phyloP scores from a whole-genome alignment of 352 stramenopile genomes.

The Chrysophaeum taylorii region DNA sequence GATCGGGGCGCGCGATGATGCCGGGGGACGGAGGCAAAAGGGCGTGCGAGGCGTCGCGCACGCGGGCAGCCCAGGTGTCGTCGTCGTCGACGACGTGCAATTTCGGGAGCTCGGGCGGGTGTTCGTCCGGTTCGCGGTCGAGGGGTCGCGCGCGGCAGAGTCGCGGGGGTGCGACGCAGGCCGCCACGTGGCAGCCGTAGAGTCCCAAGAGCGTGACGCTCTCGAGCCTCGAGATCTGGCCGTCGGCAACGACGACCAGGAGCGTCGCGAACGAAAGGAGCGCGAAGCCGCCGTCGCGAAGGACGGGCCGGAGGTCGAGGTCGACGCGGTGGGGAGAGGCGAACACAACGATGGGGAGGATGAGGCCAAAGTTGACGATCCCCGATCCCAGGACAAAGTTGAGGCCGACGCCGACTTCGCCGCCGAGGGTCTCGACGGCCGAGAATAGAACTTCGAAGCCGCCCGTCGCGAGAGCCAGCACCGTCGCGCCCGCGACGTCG shows the following conservation, averaged over 20 bases:
- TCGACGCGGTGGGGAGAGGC: not conserved
- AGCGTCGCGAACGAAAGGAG: not conserved
- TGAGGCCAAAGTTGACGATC: constrained; percentile 15
- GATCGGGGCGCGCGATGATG: no score
- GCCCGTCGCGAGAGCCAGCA: constrained; percentile 13
- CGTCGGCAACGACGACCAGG: not conserved
- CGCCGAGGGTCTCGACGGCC: constrained; percentile 11
- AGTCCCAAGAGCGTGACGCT: not conserved
- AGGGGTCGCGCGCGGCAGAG: no score
- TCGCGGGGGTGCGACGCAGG: not conserved
- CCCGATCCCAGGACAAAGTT: constrained; percentile 19
- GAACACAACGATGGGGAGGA: not conserved
- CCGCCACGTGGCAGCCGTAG: not conserved
- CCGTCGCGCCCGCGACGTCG: constrained; percentile 10
- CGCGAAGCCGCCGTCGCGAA: not conserved
- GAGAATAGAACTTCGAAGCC: constrained; percentile 21
- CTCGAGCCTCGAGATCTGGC: not conserved
- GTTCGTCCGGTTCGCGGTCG: no score
- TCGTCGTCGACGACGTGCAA: no score
- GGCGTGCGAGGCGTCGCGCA: no score
- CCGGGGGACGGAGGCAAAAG: no score
- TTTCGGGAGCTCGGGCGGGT: no score
- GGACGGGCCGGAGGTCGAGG: not conserved
- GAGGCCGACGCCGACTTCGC: constrained; percentile 20
- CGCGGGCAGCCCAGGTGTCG: no score